These are phyloP conservation scores for Penicillium cosmopolitanum DNA, from an alignment of 495 filamentous ascomycete species.

Conservation along the genomic window DNA sequence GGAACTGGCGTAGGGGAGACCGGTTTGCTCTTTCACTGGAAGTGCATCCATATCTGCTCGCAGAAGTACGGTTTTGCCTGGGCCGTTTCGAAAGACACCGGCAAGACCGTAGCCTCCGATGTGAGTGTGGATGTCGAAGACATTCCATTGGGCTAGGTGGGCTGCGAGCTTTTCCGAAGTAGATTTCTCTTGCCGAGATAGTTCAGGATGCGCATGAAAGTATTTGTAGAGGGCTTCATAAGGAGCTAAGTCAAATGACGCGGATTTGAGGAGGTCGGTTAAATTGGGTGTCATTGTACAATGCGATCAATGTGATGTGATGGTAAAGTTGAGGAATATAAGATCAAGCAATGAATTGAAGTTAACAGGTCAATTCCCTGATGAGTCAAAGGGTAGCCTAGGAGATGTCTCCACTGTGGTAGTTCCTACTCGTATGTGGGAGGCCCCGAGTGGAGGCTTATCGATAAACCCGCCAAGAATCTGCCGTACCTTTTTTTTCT, in stretches of 20 bases:
- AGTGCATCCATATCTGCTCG: constrained; percentile 60
- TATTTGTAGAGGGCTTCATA: constrained; percentile 60
- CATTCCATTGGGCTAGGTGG: constrained; percentile 34
- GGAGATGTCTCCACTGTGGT: no score
- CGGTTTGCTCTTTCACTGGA: constrained; percentile 54
- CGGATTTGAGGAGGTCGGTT: background rate
- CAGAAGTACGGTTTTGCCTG: constrained; percentile 52
- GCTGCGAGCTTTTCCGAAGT: constrained; percentile 48
- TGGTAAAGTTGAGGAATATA: no score
- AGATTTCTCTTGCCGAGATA: constrained; percentile 54
- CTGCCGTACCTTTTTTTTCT: constrained; percentile 41
- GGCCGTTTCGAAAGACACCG: constrained; percentile 50
- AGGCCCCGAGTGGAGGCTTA: constrained; percentile 20
- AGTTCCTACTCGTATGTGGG: no score
- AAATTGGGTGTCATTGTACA: background rate
- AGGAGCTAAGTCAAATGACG: constrained; percentile 29
- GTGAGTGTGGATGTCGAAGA: constrained; percentile 45
- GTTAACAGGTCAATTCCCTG: background rate
- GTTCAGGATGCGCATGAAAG: constrained; percentile 60
- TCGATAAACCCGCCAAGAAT: constrained; percentile 41
- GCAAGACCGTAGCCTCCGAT: constrained; percentile 55
- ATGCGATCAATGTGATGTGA: background rate
- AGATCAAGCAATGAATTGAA: no score
- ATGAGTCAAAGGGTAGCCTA: background rate
- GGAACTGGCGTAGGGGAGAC: constrained; percentile 52